phyloP scores from a whole-genome alignment of 371 early-diverging fungal genomes.

The Mucor plumbeus region DNA sequence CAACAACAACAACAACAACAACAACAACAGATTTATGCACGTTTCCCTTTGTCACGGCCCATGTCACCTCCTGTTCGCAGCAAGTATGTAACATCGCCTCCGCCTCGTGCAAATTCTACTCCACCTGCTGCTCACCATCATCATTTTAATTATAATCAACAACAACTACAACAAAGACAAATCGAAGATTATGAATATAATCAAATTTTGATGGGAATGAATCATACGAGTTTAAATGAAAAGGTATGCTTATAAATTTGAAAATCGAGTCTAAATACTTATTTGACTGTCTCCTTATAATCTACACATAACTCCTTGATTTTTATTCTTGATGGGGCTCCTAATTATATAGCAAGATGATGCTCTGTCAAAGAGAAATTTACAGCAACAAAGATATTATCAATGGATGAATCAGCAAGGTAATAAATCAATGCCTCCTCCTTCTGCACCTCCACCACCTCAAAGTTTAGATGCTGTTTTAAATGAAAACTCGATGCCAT shows the following conservation, averaged over 20 bases:
- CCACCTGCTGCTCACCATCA: constrained; percentile 40
- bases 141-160: background rate
- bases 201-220: constrained; percentile 26
- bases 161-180: constrained; percentile 16
- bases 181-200: constrained; percentile 36
- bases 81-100: constrained; percentile 41
- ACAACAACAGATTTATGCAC: constrained; percentile 17
- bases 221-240: constrained; percentile 24
- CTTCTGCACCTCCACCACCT: background rate
- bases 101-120: constrained; percentile 50
- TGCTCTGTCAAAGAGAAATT: constrained; percentile 20
- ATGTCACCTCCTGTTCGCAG: constrained; percentile 41
- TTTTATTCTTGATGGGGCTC: background rate
- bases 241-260: background rate
- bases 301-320: background rate
- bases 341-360: background rate
- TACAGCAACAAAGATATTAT: constrained; percentile 26
- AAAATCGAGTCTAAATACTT: background rate
- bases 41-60: constrained; percentile 28
- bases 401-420: constrained; percentile 36
- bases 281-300: background rate
- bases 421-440: background rate
- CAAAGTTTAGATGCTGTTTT: constrained; percentile 42
- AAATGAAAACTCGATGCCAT: constrained; percentile 29
- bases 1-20: constrained; percentile 14